Percentiles rank a stretch among this genome's conserved stretches.
phyloP scores from a whole-genome alignment of 306 rosid genomes.

The Alnus rubra region DNA sequence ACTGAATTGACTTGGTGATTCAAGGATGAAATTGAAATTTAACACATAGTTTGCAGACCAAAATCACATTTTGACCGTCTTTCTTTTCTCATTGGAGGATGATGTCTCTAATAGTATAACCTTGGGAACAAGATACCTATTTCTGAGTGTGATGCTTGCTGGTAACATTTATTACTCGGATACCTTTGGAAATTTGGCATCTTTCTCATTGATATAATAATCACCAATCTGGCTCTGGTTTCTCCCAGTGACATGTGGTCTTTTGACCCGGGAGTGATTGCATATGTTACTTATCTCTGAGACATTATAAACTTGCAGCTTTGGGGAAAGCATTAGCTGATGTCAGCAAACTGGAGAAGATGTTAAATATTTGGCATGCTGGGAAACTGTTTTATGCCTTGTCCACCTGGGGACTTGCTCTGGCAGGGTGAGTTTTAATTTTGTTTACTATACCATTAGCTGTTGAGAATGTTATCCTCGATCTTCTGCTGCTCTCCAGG shows the following conservation, averaged over 20 bases:
- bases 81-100: constrained; percentile 9
- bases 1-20: neutral
- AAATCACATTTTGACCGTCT: neutral
- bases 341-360: constrained; percentile 66
- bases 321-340: constrained; percentile 65
- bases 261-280: constrained; percentile 15
- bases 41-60: neutral
- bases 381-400: constrained; percentile 77
- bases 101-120: constrained; percentile 11
- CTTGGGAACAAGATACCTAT: neutral
- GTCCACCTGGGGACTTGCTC: constrained; percentile 97
- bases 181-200: neutral
- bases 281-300: constrained; percentile 21
- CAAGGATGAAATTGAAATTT: neutral
- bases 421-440: constrained; percentile 61
- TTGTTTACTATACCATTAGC: constrained; percentile 5
- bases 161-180: neutral
- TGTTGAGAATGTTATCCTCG: neutral
- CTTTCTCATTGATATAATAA: constrained; percentile 16
- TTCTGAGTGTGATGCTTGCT: constrained; percentile 1
- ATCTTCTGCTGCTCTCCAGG: constrained; percentile 7
- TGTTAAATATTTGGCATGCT: constrained; percentile 77
- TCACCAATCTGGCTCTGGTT: neutral
- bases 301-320: constrained; percentile 49
- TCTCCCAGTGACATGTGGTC: neutral